Evolutionary conservation across 1,284 basidiomycete genomes (phyloP).

Genomic region (Melampsora occidentalis): DNA sequence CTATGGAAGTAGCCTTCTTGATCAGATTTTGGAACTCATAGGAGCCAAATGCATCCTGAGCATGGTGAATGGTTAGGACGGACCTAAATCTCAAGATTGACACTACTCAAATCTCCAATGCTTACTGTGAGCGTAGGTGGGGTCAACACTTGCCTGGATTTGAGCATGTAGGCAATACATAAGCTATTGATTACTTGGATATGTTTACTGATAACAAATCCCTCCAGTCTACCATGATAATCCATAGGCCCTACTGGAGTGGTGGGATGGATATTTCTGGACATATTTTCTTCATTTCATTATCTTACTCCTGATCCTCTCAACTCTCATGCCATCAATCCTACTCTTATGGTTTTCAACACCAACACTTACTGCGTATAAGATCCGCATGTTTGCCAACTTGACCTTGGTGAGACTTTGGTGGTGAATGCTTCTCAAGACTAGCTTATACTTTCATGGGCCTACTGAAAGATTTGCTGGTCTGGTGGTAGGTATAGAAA

Average conservation of each 20-base stretch:
- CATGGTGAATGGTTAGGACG: neutral
- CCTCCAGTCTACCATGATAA: constrained; percentile 6
- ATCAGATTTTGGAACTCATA: constrained; percentile 49
- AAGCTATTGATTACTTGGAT: neutral
- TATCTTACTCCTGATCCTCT: constrained; percentile 51
- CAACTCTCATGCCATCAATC: constrained; percentile 12
- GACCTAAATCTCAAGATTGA: neutral
- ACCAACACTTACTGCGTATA: neutral
- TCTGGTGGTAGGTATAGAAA: constrained; percentile 47
- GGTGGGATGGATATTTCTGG: constrained; percentile 54
- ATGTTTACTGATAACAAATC: too few species aligned
- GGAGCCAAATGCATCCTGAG: constrained; percentile 50
- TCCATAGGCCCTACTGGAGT: constrained; percentile 15
- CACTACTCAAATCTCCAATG: constrained; percentile 2
- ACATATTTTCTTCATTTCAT: constrained; percentile 52
- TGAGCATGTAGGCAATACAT: neutral
- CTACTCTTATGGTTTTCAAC: neutral
- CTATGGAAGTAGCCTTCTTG: constrained; percentile 52
- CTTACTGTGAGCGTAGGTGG: constrained; percentile 31
- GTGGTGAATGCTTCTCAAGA: constrained; percentile 51
- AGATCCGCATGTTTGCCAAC: constrained; percentile 11
- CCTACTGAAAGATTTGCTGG: constrained; percentile 52
- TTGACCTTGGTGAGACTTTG: constrained; percentile 49
- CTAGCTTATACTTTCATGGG: constrained; percentile 53
- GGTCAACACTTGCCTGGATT: constrained; percentile 10